Evolutionary conservation across 208 protist species (phyloP).

Genomic region (Trypanosoma cruzi): DNA sequence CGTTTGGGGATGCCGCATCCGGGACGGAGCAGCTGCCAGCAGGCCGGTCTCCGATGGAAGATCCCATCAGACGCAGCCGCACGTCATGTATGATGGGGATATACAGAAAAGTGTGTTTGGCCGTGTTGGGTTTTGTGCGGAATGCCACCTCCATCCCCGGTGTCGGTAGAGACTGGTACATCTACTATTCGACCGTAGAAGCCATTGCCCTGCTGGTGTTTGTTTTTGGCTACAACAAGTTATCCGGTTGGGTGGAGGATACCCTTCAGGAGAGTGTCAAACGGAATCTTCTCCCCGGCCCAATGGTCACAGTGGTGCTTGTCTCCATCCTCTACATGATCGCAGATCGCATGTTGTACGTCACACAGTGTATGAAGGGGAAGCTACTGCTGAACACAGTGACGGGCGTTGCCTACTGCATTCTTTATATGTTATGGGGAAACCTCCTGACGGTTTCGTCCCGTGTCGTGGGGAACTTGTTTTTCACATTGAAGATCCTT

Average conservation of each 20-base stretch:
- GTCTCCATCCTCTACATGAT: slow-evolving; percentile 64
- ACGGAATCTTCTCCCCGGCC: slow-evolving; percentile 73
- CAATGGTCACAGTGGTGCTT: slow-evolving; percentile 65
- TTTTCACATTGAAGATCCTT: slow-evolving; percentile 52
- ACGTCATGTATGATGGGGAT: background rate
- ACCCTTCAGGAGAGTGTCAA: slow-evolving; percentile 66
- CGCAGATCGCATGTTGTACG: slow-evolving; percentile 77
- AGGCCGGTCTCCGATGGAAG: background rate
- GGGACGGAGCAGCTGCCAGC: background rate
- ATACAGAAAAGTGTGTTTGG: background rate
- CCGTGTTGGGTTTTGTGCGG: slow-evolving; percentile 17
- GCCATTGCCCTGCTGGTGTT: slow-evolving; percentile 49
- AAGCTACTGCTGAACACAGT: slow-evolving; percentile 58
- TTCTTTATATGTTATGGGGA: slow-evolving; percentile 62
- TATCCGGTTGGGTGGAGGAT: slow-evolving; percentile 36
- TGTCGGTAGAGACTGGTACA: slow-evolving; percentile 67
- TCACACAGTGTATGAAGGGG: slow-evolving; percentile 38
- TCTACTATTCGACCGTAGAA: slow-evolving; percentile 56
- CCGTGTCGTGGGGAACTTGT: slow-evolving; percentile 37
- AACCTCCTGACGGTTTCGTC: slow-evolving; percentile 28
- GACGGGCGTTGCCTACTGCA: slow-evolving; percentile 39
- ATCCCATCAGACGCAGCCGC: background rate
- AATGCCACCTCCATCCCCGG: slow-evolving; percentile 48
- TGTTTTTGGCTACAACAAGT: slow-evolving; percentile 53
- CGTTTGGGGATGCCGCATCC: background rate